Conservation (phyloP, 768 basidiomycete species). For the Boletus rubescentipes region DNA sequence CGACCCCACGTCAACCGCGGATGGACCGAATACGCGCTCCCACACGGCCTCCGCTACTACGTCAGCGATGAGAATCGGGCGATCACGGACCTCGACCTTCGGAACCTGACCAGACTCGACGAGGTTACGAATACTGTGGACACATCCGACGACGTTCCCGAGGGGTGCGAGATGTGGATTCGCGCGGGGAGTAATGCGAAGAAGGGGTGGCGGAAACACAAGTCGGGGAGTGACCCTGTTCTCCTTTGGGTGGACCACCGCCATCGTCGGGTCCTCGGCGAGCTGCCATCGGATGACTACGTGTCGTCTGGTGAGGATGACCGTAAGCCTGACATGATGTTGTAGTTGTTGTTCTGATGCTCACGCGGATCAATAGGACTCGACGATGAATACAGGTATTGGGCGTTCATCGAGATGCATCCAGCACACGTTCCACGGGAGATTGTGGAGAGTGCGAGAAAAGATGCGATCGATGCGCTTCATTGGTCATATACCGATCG, state of each 20-base stretch:
- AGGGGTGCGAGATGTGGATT: conserved; percentile 65
- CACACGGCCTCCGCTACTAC: conserved; percentile 70
- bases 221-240: conserved; percentile 35
- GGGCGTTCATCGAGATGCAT: conserved; percentile 78
- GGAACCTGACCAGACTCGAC: conserved; percentile 49
- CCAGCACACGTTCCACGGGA: conserved; percentile 62
- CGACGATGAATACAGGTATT: conserved; percentile 77
- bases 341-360: neutral
- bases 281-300: conserved; percentile 38
- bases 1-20: conserved; percentile 43
- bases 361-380: conserved; percentile 45
- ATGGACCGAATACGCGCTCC: conserved; percentile 76
- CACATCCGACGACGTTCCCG: conserved; percentile 33
- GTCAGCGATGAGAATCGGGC: conserved; percentile 59
- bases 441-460: conserved; percentile 53
- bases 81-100: conserved; percentile 72
- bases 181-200: conserved; percentile 37
- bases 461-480: conserved; percentile 72
- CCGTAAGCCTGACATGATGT: conserved; percentile 29
- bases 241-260: conserved; percentile 69
- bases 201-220: conserved; percentile 30
- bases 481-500: conserved; percentile 85
- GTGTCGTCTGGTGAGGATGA: conserved; percentile 36
- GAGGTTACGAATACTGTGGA: conserved; percentile 33
- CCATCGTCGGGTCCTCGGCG: conserved; percentile 49